These are phyloP conservation scores for Bipolaris victoriae DNA, from an alignment of 2,329 filamentous ascomycete species.

Conservation along the genomic window DNA sequence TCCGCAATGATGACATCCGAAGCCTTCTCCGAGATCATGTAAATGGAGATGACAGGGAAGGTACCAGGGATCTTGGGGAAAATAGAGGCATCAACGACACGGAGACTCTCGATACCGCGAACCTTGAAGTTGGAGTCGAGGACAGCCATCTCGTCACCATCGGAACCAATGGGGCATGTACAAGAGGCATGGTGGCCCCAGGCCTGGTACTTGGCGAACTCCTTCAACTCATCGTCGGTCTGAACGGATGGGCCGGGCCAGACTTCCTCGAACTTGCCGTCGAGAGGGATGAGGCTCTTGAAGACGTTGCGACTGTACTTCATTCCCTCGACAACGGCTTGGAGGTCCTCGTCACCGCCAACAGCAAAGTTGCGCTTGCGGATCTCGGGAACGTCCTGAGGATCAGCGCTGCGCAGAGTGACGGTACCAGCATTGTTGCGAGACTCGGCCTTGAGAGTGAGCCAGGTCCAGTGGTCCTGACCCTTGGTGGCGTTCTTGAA, in stretches of 20 bases:
- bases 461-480: slow-evolving; percentile 56
- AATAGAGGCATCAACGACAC: slow-evolving; percentile 53
- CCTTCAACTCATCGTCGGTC: slow-evolving; percentile 52
- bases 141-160: slow-evolving; percentile 57
- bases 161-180: slow-evolving; percentile 62
- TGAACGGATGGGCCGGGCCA: slow-evolving; percentile 56
- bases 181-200: slow-evolving; percentile 63
- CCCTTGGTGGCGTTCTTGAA: slow-evolving; percentile 53
- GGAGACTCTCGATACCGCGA: slow-evolving; percentile 58
- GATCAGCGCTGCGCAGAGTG: slow-evolving; percentile 63
- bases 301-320: slow-evolving; percentile 56
- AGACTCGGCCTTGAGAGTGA: slow-evolving; percentile 65
- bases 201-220: slow-evolving; percentile 35
- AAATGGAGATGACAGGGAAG: slow-evolving; percentile 59
- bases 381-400: slow-evolving; percentile 67
- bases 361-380: slow-evolving; percentile 26
- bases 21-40: slow-evolving; percentile 67
- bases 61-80: slow-evolving; percentile 56
- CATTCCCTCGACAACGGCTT: slow-evolving; percentile 63
- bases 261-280: slow-evolving; percentile 54
- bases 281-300: slow-evolving; percentile 50
- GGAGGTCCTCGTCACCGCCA: slow-evolving; percentile 51
- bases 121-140: slow-evolving; percentile 62
- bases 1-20: slow-evolving; percentile 60
- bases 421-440: slow-evolving; percentile 67